phyloP scores from a whole-genome alignment of 176 grass and related monocot genomes.

The Miscanthus lutarioriparius region DNA sequence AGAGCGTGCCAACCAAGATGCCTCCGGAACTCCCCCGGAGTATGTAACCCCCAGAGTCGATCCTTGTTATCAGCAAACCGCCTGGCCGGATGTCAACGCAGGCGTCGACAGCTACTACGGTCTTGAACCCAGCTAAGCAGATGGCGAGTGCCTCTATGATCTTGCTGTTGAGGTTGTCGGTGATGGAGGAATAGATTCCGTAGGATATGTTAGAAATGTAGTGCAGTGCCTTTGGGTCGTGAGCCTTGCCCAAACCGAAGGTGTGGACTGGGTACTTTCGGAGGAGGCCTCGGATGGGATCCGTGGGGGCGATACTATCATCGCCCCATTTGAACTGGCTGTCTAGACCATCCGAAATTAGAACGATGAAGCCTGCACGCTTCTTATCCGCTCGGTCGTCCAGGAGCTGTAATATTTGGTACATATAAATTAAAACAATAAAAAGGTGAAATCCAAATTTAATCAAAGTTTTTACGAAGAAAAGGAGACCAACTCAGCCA shows the following conservation, averaged over 20 bases:
- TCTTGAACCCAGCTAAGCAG: slow-evolving; percentile 8
- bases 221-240: background rate
- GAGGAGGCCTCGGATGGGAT: background rate
- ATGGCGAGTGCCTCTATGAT: background rate
- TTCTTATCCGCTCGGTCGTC: background rate
- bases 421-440: background rate
- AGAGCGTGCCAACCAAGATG: background rate
- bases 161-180: background rate
- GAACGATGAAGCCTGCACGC: background rate
- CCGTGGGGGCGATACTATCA: background rate
- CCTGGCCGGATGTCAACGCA: background rate
- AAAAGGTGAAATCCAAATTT: background rate
- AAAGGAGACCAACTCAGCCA: too few species aligned
- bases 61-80: background rate
- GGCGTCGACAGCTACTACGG: background rate
- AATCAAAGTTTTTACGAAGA: background rate
- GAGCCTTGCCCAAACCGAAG: background rate
- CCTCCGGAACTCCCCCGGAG: background rate
- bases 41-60: background rate
- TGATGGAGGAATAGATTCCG: background rate
- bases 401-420: background rate
- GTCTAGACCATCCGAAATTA: background rate
- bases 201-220: background rate
- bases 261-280: slow-evolving; percentile 5
- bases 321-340: background rate